These are phyloP conservation scores for Dictyostelium capitatum DNA, from an alignment of 78 protist genomes.

Conservation along the genomic window DNA sequence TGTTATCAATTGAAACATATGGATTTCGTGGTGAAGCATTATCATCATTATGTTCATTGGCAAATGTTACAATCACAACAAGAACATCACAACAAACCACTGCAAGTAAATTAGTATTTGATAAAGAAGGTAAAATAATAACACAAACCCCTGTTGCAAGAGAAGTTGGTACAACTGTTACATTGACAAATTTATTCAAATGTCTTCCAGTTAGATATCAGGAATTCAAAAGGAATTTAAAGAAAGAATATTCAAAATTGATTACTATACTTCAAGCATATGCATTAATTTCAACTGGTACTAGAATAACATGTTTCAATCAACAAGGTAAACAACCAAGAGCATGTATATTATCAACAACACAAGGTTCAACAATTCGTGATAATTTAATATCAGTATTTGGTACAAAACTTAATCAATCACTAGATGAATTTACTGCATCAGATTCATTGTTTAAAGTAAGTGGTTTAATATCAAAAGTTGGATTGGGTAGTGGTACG, in stretches of 20 bases:
- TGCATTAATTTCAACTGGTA: slow-evolving; percentile 71
- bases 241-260: slow-evolving; percentile 78
- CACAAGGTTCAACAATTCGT: not conserved
- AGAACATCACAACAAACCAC: not conserved
- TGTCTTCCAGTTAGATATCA: slow-evolving; percentile 91
- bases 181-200: slow-evolving; percentile 66
- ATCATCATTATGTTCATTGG: slow-evolving; percentile 89
- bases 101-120: slow-evolving; percentile 52
- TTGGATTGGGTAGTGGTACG: slow-evolving; percentile 23
- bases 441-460: slow-evolving; percentile 15
- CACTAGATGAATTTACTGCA: slow-evolving; percentile 19
- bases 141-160: slow-evolving; percentile 46
- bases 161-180: slow-evolving; percentile 93
- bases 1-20: slow-evolving; percentile 80
- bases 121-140: slow-evolving; percentile 38
- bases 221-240: slow-evolving; percentile 79
- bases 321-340: slow-evolving; percentile 27
- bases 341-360: slow-evolving; percentile 14
- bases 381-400: slow-evolving; percentile 77
- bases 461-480: slow-evolving; percentile 74
- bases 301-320: slow-evolving; percentile 25
- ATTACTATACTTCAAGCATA: slow-evolving; percentile 84
- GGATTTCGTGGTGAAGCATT: slow-evolving; percentile 99
- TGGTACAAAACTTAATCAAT: slow-evolving; percentile 75
- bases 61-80: slow-evolving; percentile 27